Conservation (phyloP, 306 rosid species). For the Rosa multiflora region DNA sequence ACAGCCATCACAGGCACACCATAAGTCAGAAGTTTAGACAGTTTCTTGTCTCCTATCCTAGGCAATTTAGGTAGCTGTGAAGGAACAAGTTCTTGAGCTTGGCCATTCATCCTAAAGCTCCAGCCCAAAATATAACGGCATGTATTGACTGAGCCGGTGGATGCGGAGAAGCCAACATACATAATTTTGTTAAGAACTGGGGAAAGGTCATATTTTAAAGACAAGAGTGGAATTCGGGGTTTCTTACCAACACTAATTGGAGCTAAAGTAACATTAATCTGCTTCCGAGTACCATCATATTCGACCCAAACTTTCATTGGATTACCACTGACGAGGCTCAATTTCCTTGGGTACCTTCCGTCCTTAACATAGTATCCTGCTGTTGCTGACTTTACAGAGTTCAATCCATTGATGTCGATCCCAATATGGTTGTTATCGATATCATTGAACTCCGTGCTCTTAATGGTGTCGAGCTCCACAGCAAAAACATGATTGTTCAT, state of each 20-base stretch:
- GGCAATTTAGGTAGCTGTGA: conserved; percentile 19
- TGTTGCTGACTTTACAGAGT: conserved; percentile 6
- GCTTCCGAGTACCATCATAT: conserved; percentile 20
- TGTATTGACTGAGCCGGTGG: conserved; percentile 24
- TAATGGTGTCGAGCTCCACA: conserved; percentile 31
- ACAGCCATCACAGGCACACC: conserved; percentile 20
- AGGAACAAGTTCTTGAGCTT: conserved; percentile 22
- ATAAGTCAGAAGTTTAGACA: background rate
- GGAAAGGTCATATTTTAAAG: conserved; percentile 18
- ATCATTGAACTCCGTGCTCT: conserved; percentile 18
- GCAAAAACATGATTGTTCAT: conserved; percentile 30
- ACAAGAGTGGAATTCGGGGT: conserved; percentile 29
- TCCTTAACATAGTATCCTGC: conserved; percentile 10
- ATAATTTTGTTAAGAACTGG: conserved; percentile 14
- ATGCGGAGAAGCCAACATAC: conserved; percentile 40
- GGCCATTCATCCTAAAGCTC: conserved; percentile 36
- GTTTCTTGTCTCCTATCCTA: background rate
- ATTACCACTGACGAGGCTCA: conserved; percentile 26
- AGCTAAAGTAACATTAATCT: conserved; percentile 26
- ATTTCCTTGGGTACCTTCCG: background rate
- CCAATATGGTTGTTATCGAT: conserved; percentile 32
- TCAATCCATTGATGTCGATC: conserved; percentile 32
- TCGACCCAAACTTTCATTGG: conserved; percentile 36
- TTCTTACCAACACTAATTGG: conserved; percentile 5
- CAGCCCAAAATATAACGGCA: conserved; percentile 34